Evolutionary conservation across 805 yeast genomes (phyloP), one percentile per base, ranked within the genome.

Genomic region (Lipomyces sp.): DNA sequence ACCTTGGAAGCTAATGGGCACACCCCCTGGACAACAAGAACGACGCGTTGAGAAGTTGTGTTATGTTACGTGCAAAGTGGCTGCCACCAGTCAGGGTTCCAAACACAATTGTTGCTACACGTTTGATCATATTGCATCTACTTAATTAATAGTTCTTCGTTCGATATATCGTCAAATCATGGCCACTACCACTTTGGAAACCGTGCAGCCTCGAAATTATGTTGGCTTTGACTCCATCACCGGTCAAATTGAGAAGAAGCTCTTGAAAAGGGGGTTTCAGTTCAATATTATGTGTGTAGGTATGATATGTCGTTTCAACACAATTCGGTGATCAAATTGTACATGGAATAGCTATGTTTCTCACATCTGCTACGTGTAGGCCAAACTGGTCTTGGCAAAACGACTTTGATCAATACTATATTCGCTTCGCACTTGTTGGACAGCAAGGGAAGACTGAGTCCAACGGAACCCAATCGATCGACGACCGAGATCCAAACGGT

Each of bases 171-270:
- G 24, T 42, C 29, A 10, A 42, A 42, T 15, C 29, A 42, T 42
- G 48, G 48, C 48, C 6, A 42, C 8, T 42, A 55, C 64, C 24
- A 51, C 67, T n/a, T 55, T 56, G 15, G 69, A 69, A 15, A 59
- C 72, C 51, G 60, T 77, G 10, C 86, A 85, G 69, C 97, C 97
- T 33, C 80, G 82, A 57, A 85, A 87, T 64, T 93, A 93, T 77
- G 98, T 95, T 70, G 99, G 99, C 57, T 94, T 95, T 77, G 98
- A 95, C 80, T 89, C 98, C 69, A 94, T 95, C 79, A 94, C 98
- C 60, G 85, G 89, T 48, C 99, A 95, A 80, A 95, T 95, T 75
- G 98, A 95, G 79, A 92, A 89, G 78, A 86, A 97, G 73, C 82
- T 95, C 73, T 83, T 95, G 78, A 93, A 92, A 78, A 85, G 93